These are phyloP conservation scores for Trypanosoma scelopori DNA, from an alignment of 208 protist species.

Conservation along the genomic window DNA sequence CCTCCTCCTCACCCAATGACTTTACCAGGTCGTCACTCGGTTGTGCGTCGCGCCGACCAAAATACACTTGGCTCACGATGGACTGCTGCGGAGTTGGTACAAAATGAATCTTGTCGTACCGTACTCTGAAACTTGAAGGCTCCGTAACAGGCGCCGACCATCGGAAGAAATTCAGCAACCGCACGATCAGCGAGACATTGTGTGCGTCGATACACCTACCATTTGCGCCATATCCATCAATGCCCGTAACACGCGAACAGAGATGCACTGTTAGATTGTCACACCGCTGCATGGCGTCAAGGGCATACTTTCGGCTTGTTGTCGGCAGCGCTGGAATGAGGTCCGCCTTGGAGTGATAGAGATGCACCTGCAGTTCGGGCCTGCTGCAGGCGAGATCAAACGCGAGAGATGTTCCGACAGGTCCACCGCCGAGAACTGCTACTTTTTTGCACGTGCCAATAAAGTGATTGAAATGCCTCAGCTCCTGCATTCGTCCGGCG, in stretches of 20 bases:
- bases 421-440: conserved; percentile 81
- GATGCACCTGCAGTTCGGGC: conserved; percentile 68
- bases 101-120: conserved; percentile 57
- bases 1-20: conserved; percentile 32
- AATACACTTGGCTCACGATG: conserved; percentile 74
- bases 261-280: conserved; percentile 60
- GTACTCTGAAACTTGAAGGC: conserved; percentile 40
- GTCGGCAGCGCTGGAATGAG: conserved; percentile 66
- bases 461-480: conserved; percentile 75
- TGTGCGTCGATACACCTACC: conserved; percentile 23
- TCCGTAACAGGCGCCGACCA: conserved; percentile 17
- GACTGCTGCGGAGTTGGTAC: conserved; percentile 50
- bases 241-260: conserved; percentile 49
- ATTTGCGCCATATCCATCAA: conserved; percentile 35
- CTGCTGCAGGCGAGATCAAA: conserved; percentile 56
- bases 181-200: not conserved
- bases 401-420: conserved; percentile 72
- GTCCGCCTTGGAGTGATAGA: conserved; percentile 66
- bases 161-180: conserved; percentile 20
- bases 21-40: conserved; percentile 34
- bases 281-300: conserved; percentile 45
- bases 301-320: conserved; percentile 59
- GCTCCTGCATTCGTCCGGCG: conserved; percentile 71
- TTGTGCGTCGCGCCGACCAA: conserved; percentile 49
- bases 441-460: conserved; percentile 72